Evolutionary conservation across 345 rosid genomes (phyloP), one percentile per base, ranked within the genome.

Genomic region (Reutealis trisperma): DNA sequence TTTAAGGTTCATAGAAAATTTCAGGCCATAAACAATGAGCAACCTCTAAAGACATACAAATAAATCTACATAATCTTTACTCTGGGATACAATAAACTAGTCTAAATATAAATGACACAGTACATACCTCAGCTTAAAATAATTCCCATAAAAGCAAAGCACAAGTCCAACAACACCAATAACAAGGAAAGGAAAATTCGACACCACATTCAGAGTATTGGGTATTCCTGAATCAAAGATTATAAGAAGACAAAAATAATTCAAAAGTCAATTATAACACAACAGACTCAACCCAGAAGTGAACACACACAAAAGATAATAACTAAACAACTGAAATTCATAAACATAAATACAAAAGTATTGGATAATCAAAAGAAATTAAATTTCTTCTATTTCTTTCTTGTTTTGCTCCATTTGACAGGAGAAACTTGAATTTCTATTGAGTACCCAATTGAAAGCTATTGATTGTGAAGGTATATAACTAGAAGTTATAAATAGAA

Each of bases 121-220:
- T 13, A 4, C 69, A 37, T 78, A 85, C 99, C 94, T 86, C 54
- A 95, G 84, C 77, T 82, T 80, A 79, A 95, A 93, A 80, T 86
- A 93, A 77, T 93, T 89, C 63, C 90, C 87, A 79, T 87, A 85
- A 82, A 41, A 86, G 88, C 95, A 92, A 74, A 95, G 91, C 25
- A 92, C 84, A 79, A 95, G 93, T 63, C 99, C 98, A 16, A 89
- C 24, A 6, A 93, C 75, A 37, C 99, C 99, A 59, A 93, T 79
- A 51, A 93, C 88, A 77, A 95, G 92, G 89, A 95, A 93, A 19
- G 99, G 99, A 63, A 95, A 93, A 84, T 95, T 95, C 27, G 98
- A 95, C 67, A 95, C 76, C 66, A 95, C 99, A 72, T 95, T 88
- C 44, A 93, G 73, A 21, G 86, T 78, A 83, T 93, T 93, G 44